A percentile compares a stretch with the other conserved stretches of the same genome.
These are phyloP conservation scores for Dryadomyces sulphureus DNA, from an alignment of 2,329 filamentous ascomycete species.

Conservation along the genomic window DNA sequence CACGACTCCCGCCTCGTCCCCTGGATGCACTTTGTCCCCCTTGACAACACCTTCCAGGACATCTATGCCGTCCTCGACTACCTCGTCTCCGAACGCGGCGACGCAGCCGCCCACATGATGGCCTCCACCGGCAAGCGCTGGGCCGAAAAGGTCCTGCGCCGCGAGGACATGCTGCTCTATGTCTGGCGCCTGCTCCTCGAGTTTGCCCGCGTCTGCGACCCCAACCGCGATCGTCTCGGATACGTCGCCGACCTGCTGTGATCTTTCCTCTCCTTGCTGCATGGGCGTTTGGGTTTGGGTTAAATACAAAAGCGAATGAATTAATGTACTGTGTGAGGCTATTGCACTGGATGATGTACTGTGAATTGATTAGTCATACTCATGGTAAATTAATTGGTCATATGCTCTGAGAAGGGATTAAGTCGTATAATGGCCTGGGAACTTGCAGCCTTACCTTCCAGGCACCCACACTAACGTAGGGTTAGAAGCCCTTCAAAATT, in stretches of 20 bases:
- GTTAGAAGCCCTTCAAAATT: constrained; percentile 29
- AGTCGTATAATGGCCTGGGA: too few relatives aligned
- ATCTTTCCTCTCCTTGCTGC: not conserved
- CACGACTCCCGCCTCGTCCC: constrained; percentile 54
- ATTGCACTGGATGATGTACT: too few relatives aligned
- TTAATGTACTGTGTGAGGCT: too few relatives aligned
- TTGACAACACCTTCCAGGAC: constrained; percentile 55
- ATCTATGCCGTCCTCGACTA: constrained; percentile 51
- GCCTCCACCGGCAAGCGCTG: constrained; percentile 44
- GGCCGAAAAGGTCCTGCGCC: constrained; percentile 45
- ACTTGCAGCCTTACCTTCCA: not conserved
- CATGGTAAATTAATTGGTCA: too few relatives aligned
- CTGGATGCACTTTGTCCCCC: constrained; percentile 59
- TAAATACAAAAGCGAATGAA: too few relatives aligned
- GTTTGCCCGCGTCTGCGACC: constrained; percentile 36
- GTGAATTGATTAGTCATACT: not conserved
- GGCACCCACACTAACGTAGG: constrained; percentile 15
- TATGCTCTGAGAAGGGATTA: too few relatives aligned
- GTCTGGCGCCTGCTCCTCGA: constrained; percentile 45
- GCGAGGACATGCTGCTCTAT: constrained; percentile 54
- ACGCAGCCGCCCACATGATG: constrained; percentile 43
- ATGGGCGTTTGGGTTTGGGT: not conserved
- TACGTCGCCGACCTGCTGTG: constrained; percentile 26
- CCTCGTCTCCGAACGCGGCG: constrained; percentile 33
- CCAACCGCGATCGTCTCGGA: constrained; percentile 26